Conservation (phyloP, 352 stramenopile genomes). For the Plasmopara viticola region DNA sequence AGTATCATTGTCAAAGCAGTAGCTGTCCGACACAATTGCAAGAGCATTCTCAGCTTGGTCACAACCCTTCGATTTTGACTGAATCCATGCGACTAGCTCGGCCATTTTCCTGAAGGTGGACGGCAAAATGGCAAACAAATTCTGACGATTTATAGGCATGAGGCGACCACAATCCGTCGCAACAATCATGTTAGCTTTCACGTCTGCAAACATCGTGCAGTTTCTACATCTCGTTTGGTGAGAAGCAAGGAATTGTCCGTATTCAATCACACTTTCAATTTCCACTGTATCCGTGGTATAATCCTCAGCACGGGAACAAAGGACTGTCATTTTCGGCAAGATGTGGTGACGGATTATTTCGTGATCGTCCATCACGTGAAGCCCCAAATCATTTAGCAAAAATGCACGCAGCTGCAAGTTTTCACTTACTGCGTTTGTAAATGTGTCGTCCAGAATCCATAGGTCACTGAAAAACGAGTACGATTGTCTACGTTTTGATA, state of each 20-base stretch:
- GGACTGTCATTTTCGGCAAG: constrained; percentile 33
- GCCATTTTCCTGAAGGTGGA: constrained; percentile 17
- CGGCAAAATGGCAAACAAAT: constrained; percentile 30
- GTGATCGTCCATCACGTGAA: constrained; percentile 63
- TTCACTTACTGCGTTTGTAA: constrained; percentile 24
- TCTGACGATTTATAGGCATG: constrained; percentile 3
- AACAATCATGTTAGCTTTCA: constrained; percentile 28
- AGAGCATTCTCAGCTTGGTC: constrained; percentile 3
- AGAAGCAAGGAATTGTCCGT: constrained; percentile 28
- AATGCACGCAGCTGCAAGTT: constrained; percentile 37
- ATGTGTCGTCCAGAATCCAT: constrained; percentile 35
- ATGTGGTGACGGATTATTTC: constrained; percentile 67
- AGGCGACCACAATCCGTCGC: constrained; percentile 22
- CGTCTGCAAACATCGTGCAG: constrained; percentile 23
- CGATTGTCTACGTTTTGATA: constrained; percentile 2
- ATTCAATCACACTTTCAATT: constrained; percentile 15
- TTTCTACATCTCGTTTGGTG: constrained; percentile 27
- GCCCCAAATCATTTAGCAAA: constrained; percentile 40
- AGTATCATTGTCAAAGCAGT: constrained; percentile 10
- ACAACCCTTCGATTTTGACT: constrained; percentile 7
- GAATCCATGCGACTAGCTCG: constrained; percentile 25
- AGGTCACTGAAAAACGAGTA: constrained; percentile 39
- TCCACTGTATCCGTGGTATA: constrained; percentile 3
- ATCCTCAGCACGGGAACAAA: constrained; percentile 3
- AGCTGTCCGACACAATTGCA: constrained; percentile 15